Evolutionary conservation across 129 eudicot genomes (phyloP).

Genomic region (Ambrosia trifida): DNA sequence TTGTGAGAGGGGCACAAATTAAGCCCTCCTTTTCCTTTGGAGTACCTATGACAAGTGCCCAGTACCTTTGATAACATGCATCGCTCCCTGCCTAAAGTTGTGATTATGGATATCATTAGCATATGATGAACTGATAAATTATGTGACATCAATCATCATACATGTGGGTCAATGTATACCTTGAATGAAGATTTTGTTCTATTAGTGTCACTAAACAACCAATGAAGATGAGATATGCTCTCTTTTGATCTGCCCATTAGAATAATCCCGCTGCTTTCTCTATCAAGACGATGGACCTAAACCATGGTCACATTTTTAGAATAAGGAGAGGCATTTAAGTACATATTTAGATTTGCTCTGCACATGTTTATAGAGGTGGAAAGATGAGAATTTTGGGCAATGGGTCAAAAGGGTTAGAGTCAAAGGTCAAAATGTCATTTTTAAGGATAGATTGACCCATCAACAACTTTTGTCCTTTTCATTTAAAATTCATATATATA

Average conservation of each 20-base stretch:
- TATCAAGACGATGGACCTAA: conserved; percentile 97
- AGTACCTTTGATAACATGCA: conserved; percentile 68
- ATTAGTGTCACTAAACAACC: conserved; percentile 53
- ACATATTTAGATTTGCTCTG: neutral
- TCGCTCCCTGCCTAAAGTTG: conserved; percentile 56
- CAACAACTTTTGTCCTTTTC: neutral
- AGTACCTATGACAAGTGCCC: conserved; percentile 89
- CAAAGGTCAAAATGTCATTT: neutral
- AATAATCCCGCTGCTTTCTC: conserved; percentile 87
- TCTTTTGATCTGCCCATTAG: conserved; percentile 89
- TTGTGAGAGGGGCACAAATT: conserved; percentile 75
- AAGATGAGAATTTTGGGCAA: neutral
- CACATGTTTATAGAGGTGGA: neutral
- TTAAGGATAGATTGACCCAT: neutral
- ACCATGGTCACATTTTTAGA: conserved; percentile 7
- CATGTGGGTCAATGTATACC: conserved; percentile 39
- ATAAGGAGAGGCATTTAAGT: neutral
- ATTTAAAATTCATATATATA: neutral
- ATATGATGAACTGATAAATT: neutral
- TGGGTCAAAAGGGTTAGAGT: neutral
- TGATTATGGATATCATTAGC: conserved; percentile 10
- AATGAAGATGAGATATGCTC: conserved; percentile 68
- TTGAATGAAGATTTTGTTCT: conserved; percentile 47
- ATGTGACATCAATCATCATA: neutral
- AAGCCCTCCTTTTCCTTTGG: conserved; percentile 86